Base-by-base conservation (phyloP, 345 rosid species). In the Excoecaria agallocha region DNA sequence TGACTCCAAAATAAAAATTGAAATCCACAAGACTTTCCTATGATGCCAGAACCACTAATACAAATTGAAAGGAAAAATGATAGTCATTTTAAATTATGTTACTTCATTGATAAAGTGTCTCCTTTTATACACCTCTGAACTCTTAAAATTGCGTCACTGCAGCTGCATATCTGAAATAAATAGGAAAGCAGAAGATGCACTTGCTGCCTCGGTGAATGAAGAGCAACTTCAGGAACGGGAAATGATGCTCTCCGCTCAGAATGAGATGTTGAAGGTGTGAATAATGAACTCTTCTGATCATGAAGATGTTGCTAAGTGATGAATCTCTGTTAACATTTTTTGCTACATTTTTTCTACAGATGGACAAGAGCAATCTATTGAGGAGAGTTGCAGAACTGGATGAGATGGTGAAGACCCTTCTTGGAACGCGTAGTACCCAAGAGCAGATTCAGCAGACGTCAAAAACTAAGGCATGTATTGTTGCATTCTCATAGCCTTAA, bases 161-260 rank as follows among this genome's bases (percentile, higher is more conserved):
- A 92, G 96, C 62, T 90, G 87, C 85, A 74, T 87, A 66, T 81
- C 80, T 61, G 96, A 88, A 75, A 71, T 85, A 79, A 85, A 81
- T 63, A 73, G 70, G 81, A 94, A 86, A 80, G 90, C 84, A 63
- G 83, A 94, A 80, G 93, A 89, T 66, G 77, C 86, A 22, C 88
- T 94, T 58, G 84, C 83, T 22, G 77, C 88, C 17, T 86, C 88
- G 79, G 80, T 94, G 78, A 72, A 66, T 52, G 56, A 86, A 57
- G 96, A 89, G 89, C 91, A 90, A 74, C 90, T 90, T 76, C 81
- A 86, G 75, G 92, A 92, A 83, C 85, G 93, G 72, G 92, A 86
- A 79, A 93, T 84, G 86, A 78, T 92, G 75, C 97, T 92, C 67
- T 82, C 89, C 12, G 87, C 91, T 63, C 97, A 94, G 81, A 90